These are phyloP conservation scores for Sideroxylon spinosum DNA, from an alignment of 179 eudicot species.

Conservation along the genomic window DNA sequence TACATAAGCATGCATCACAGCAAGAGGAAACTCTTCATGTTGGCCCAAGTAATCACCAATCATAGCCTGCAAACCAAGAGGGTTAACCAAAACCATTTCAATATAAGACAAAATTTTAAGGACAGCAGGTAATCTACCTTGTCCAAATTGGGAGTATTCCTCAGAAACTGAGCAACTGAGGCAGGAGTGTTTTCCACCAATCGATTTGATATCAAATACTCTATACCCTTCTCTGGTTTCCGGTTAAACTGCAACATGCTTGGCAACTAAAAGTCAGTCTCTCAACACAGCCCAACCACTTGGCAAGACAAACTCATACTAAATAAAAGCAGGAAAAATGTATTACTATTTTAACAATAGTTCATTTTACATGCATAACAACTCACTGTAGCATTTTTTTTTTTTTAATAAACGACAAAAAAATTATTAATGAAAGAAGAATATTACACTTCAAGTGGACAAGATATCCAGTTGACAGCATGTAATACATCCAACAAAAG, in stretches of 20 bases:
- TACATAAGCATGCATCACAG: conserved; percentile 97
- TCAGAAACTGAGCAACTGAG: conserved; percentile 87
- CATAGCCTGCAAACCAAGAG: conserved; percentile 62
- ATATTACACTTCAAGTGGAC: too few species aligned
- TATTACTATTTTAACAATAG: background rate
- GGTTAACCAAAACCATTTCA: conserved; percentile 3
- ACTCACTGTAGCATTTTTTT: background rate
- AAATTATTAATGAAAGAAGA: too few species aligned
- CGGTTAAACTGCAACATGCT: conserved; percentile 70
- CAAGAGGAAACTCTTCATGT: conserved; percentile 90
- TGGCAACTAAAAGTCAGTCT: conserved; percentile 16
- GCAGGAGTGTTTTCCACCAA: conserved; percentile 82
- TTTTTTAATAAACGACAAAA: too few species aligned
- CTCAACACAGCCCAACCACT: conserved; percentile 2
- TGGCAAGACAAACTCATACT: conserved; percentile 13
- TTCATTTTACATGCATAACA: background rate
- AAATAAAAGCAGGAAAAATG: background rate
- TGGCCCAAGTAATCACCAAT: conserved; percentile 97
- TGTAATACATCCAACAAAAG: too few species aligned
- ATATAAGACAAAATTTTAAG: background rate
- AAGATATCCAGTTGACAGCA: background rate
- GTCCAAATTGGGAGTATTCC: conserved; percentile 68
- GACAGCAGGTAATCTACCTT: conserved; percentile 43
- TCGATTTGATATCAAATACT: conserved; percentile 66
- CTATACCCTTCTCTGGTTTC: conserved; percentile 74